A percentile compares a stretch with the other conserved stretches of the same genome.
Evolutionary conservation across 495 filamentous ascomycete genomes (phyloP).

Genomic region (Penicillium malachiteum): DNA sequence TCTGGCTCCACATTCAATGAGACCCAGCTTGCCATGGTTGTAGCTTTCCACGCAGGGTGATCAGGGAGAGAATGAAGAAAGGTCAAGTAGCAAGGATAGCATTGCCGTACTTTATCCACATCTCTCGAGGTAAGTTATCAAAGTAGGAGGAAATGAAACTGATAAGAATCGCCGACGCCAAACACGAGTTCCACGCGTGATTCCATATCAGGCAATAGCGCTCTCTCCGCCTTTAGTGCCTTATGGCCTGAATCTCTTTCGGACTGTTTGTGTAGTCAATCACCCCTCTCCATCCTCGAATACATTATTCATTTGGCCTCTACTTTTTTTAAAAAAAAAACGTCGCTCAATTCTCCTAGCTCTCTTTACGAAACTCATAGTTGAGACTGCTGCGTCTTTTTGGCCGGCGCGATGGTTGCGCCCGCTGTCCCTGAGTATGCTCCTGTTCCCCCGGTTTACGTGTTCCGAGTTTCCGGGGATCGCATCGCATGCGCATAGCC

Average conservation of each 20-base stretch:
- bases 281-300: slow-evolving; percentile 12
- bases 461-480: slow-evolving; percentile 26
- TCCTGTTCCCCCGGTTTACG: slow-evolving; percentile 29
- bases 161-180: neutral
- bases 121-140: neutral
- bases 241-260: slow-evolving; percentile 26
- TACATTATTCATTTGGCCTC: neutral
- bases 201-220: slow-evolving; percentile 32
- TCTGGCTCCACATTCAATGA: slow-evolving; percentile 93
- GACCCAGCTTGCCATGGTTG: slow-evolving; percentile 58
- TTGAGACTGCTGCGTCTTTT: slow-evolving; percentile 17
- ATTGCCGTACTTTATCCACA: slow-evolving; percentile 1
- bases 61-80: too few species aligned
- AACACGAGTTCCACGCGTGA: slow-evolving; percentile 34
- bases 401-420: slow-evolving; percentile 68
- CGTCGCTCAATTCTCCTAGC: neutral
- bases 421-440: slow-evolving; percentile 88
- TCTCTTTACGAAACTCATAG: slow-evolving; percentile 1
- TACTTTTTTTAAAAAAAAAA: slow-evolving; percentile 1
- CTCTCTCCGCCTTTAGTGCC: slow-evolving; percentile 28
- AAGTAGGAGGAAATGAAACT: too few species aligned
- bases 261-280: slow-evolving; percentile 15
- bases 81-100: neutral
- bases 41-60: slow-evolving; percentile 12
- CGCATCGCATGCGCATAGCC: slow-evolving; percentile 22